A percentile compares a stretch with the other conserved stretches of the same genome.
phyloP scores from a whole-genome alignment of 192 early-diverging fungal genomes.

The Rhizophagus sp. region DNA sequence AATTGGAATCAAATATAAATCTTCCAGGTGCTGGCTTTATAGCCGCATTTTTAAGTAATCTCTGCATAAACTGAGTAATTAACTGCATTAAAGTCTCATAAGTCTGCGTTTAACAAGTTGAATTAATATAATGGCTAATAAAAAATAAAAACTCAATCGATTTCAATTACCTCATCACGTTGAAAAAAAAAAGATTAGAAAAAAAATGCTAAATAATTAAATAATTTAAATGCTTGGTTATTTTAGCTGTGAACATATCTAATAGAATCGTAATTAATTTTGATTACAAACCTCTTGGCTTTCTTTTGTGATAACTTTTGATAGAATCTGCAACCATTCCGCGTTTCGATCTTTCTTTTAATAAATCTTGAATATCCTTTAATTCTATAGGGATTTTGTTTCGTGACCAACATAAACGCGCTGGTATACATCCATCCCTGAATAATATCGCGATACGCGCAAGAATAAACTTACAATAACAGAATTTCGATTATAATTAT shows the following conservation, averaged over 20 bases:
- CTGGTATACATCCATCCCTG: slow-evolving; percentile 99
- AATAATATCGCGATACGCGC: slow-evolving; percentile 79
- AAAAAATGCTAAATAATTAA: slow-evolving; percentile 72
- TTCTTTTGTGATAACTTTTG: slow-evolving; percentile 78
- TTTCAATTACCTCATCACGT: slow-evolving; percentile 69
- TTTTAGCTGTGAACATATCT: not conserved
- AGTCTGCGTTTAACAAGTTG: slow-evolving; percentile 43
- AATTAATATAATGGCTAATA: not conserved
- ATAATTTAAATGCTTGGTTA: slow-evolving; percentile 11
- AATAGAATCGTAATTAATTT: not conserved
- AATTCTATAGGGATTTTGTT: slow-evolving; percentile 90
- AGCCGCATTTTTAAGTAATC: slow-evolving; percentile 80
- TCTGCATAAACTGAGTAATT: slow-evolving; percentile 83
- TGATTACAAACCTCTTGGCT: slow-evolving; percentile 61
- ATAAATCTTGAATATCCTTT: slow-evolving; percentile 84
- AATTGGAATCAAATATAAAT: slow-evolving; percentile 21
- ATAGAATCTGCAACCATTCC: slow-evolving; percentile 89
- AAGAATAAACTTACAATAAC: slow-evolving; percentile 79
- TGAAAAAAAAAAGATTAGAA: slow-evolving; percentile 96
- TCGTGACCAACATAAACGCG: slow-evolving; percentile 89
- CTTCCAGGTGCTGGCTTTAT: slow-evolving; percentile 64
- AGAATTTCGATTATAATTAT: too few relatives aligned
- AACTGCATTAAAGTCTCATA: slow-evolving; percentile 94
- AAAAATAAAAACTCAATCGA: not conserved
- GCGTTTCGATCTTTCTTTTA: slow-evolving; percentile 86